Conservation (phyloP, 2,329 filamentous ascomycete species). For the Chaetothyriales sp. region DNA sequence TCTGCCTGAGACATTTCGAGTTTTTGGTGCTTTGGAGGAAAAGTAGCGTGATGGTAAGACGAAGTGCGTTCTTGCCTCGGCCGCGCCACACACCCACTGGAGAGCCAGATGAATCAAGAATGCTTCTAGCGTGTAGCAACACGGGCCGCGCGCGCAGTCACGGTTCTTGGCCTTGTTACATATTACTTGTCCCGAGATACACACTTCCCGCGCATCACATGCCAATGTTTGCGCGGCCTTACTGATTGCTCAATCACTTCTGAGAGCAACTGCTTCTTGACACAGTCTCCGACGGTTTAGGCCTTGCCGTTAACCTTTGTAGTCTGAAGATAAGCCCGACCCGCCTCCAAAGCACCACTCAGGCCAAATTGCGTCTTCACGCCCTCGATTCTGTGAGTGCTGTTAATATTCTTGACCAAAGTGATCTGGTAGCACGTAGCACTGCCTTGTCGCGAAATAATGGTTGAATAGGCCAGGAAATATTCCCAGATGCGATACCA, state of each 20-base stretch:
- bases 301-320: background rate
- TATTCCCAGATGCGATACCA: conserved; percentile 97
- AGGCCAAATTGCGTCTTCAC: conserved; percentile 57
- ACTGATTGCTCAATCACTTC: background rate
- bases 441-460: conserved; percentile 67
- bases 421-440: conserved; percentile 81
- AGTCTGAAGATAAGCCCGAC: conserved; percentile 23
- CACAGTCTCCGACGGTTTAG: background rate
- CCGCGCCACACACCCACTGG: too few relatives aligned
- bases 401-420: conserved; percentile 81
- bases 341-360: conserved; percentile 46
- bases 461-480: conserved; percentile 76
- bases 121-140: background rate
- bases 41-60: too few relatives aligned
- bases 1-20: too few relatives aligned
- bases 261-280: background rate
- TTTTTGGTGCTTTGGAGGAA: too few relatives aligned
- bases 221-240: background rate
- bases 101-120: background rate
- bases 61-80: too few relatives aligned
- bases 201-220: background rate
- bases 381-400: conserved; percentile 67
- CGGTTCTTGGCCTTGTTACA: background rate
- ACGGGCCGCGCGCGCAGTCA: too few relatives aligned
- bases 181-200: background rate